Evolutionary conservation across 768 basidiomycete genomes (phyloP), one percentile per base, ranked within the genome.

Genomic region (Tricholoma furcatifolium): DNA sequence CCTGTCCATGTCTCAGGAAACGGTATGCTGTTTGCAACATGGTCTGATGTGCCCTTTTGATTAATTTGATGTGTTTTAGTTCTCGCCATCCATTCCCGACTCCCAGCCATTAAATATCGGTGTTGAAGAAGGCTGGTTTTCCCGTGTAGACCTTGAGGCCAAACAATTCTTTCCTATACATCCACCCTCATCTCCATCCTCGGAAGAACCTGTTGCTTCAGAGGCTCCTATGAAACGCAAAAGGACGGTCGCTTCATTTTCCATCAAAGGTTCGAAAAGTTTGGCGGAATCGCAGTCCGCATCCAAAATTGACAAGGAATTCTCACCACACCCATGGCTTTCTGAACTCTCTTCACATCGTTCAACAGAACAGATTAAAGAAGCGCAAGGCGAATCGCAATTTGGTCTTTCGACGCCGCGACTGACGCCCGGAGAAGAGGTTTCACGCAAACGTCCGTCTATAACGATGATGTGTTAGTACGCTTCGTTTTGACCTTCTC

Each of bases 1-100:
- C 30, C 53, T 80, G 27, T 73, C 79, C 3, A 53, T 70, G 31
- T 73, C 74, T 6, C 72, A 74, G 34, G 63, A 55, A 42, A 62
- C 71, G 50, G 77, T 73, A 50, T 43, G 62, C 64, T 43, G n/a
- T 10, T 23, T 34, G 24, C 2, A 6, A 27, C 7, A 7, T 7
- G 15, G 18, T 14, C 44, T 9, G 20, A 17, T 23, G 21, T 39
- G 31, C 31, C 41, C 32, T 36, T 14, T 21, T 38, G 7, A 24
- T n/a, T 39, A 31, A 39, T 11, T 8, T 6, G 35, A 8, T 12
- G 11, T n/a, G 20, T 17, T 45, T 6, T 4, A 46, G 48, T 20
- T 15, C 42, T 48, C 55, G 52, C 64, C 62, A 5, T 52, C 44
- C 44, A 56, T 67, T 18, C 62, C 66, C 34, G 70, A 67, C 59